A percentile compares a stretch with the other conserved stretches of the same genome.
Conservation (phyloP, 371 early-diverging fungal genomes). For the Actinomortierella wolfii region DNA sequence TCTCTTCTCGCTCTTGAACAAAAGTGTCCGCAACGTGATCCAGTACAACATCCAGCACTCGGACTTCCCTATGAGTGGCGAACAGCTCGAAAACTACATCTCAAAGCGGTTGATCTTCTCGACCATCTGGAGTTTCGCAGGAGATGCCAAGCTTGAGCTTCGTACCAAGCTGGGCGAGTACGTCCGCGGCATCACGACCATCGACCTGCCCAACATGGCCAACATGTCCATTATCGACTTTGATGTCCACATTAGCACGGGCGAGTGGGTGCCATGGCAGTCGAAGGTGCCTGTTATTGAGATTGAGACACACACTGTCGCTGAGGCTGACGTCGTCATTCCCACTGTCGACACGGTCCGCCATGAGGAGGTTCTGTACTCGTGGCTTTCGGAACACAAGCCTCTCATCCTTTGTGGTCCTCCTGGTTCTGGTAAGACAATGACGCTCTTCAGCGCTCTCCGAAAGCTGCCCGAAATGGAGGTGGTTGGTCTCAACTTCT, state of each 20-base stretch:
- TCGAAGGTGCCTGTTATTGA: constrained; percentile 92
- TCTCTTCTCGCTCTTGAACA: constrained; percentile 91
- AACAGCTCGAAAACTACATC: constrained; percentile 80
- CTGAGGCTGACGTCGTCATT: constrained; percentile 94
- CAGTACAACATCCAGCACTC: constrained; percentile 90
- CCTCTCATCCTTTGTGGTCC: constrained; percentile 97
- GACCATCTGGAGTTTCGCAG: constrained; percentile 95
- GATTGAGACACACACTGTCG: constrained; percentile 94
- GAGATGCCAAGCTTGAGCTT: constrained; percentile 82
- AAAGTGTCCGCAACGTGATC: constrained; percentile 81
- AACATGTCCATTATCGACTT: constrained; percentile 85
- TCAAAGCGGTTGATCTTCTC: constrained; percentile 82
- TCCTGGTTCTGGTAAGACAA: constrained; percentile 99
- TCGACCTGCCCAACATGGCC: constrained; percentile 78
- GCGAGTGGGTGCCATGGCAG: constrained; percentile 93
- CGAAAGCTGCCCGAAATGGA: constrained; percentile 96
- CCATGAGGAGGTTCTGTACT: constrained; percentile 94
- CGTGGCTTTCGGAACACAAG: constrained; percentile 95
- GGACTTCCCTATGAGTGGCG: constrained; percentile 89
- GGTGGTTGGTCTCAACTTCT: constrained; percentile 98
- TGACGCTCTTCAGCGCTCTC: constrained; percentile 96
- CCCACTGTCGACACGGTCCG: constrained; percentile 98
- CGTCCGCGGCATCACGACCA: constrained; percentile 76
- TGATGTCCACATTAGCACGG: constrained; percentile 80
- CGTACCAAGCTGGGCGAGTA: constrained; percentile 84